These are phyloP conservation scores for Aschersonia sp. DNA, from an alignment of 2,329 filamentous ascomycete species.

Conservation along the genomic window DNA sequence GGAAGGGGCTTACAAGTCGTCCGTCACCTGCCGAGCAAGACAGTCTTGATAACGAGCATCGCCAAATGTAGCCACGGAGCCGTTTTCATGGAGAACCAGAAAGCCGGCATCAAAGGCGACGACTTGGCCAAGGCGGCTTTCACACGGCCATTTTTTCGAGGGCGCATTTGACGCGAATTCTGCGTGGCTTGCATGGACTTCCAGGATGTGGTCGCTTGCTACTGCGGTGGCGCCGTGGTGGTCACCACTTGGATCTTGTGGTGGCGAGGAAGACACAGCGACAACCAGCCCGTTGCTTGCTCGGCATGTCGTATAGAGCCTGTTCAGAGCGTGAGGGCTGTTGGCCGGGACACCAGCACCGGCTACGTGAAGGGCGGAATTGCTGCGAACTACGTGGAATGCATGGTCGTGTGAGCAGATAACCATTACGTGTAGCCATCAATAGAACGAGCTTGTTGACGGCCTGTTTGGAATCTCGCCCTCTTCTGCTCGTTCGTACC, in stretches of 20 bases:
- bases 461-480: no score
- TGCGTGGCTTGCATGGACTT: constrained; percentile 10
- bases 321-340: not conserved
- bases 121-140: constrained; percentile 21
- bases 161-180: constrained; percentile 5
- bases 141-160: constrained; percentile 10
- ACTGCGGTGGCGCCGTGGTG: not conserved
- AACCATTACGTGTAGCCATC: not conserved
- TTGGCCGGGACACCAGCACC: constrained; percentile 1
- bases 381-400: constrained; percentile 1
- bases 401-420: not conserved
- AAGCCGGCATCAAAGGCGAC: constrained; percentile 35
- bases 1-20: constrained; percentile 16
- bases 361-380: not conserved
- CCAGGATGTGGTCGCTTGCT: constrained; percentile 1
- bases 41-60: constrained; percentile 43
- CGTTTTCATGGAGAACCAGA: constrained; percentile 26
- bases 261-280: not conserved
- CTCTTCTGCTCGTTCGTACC: constrained; percentile 24
- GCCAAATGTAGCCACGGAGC: constrained; percentile 37
- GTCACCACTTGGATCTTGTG: not conserved
- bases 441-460: not conserved
- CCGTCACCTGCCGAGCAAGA: constrained; percentile 34
- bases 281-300: constrained; percentile 1
- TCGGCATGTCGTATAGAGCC: not conserved